phyloP scores from a whole-genome alignment of 768 basidiomycete genomes.

The Asterophora lycoperdoides region DNA sequence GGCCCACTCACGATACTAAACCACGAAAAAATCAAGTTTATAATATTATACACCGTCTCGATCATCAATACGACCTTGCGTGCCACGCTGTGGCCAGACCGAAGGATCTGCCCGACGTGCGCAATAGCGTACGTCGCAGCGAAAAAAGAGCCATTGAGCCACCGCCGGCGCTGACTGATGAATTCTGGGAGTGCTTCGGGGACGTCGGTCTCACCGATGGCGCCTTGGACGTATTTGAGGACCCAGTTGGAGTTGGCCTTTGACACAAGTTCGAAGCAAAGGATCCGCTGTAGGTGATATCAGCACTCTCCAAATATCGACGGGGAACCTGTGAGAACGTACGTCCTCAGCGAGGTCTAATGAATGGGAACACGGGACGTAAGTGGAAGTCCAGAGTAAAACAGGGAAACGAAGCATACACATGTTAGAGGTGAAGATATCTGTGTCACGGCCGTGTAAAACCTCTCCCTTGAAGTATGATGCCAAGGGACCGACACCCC shows the following conservation, averaged over 20 bases:
- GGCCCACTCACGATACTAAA: constrained; percentile 69
- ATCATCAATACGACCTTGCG: constrained; percentile 72
- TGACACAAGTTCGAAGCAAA: constrained; percentile 78
- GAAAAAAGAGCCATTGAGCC: constrained; percentile 92
- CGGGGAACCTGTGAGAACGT: constrained; percentile 17
- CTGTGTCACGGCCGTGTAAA: constrained; percentile 76
- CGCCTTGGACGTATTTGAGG: constrained; percentile 94
- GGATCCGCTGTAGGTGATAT: constrained; percentile 55
- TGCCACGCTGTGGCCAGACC: constrained; percentile 73
- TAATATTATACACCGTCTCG: constrained; percentile 83
- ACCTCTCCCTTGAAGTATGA: constrained; percentile 98
- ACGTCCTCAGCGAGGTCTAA: constrained; percentile 89
- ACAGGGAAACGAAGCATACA: constrained; percentile 47
- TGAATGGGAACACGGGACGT: background rate
- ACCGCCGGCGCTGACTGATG: constrained; percentile 86
- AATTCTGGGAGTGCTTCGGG: constrained; percentile 92
- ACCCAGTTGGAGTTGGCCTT: constrained; percentile 82
- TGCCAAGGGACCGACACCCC: constrained; percentile 81
- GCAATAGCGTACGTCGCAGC: constrained; percentile 92
- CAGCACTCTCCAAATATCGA: constrained; percentile 13
- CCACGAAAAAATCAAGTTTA: constrained; percentile 90
- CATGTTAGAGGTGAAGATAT: constrained; percentile 96
- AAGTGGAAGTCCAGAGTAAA: constrained; percentile 5
- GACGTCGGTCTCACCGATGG: constrained; percentile 91
- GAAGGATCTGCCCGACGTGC: constrained; percentile 75